phyloP scores from a whole-genome alignment of 2,329 filamentous ascomycete genomes.

The Talaromyces sp. region DNA sequence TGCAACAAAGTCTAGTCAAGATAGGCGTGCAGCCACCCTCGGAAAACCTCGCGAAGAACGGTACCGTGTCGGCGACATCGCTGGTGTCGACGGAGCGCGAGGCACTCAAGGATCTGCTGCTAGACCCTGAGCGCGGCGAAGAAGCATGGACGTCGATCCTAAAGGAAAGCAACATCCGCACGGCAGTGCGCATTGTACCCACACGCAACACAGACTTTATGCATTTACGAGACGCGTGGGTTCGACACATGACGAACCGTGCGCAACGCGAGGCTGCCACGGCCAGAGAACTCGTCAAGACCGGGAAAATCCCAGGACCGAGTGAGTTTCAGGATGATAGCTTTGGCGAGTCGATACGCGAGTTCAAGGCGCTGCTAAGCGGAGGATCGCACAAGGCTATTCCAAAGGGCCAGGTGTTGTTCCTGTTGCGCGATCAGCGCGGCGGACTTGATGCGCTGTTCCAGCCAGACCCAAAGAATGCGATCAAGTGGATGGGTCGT shows the following conservation, averaged over 20 bases:
- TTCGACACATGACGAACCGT: constrained; percentile 74
- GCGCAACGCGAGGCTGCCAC: constrained; percentile 55
- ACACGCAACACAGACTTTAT: constrained; percentile 93
- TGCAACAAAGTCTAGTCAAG: constrained; percentile 73
- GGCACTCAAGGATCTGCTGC: constrained; percentile 61
- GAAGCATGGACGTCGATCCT: constrained; percentile 71
- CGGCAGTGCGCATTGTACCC: constrained; percentile 76
- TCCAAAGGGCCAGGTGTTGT: constrained; percentile 72
- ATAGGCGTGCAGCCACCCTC: constrained; percentile 48
- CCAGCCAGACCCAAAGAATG: constrained; percentile 45
- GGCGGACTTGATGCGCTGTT: constrained; percentile 68
- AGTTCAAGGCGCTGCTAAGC: constrained; percentile 79
- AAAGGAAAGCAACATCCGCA: constrained; percentile 63
- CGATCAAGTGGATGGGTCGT: constrained; percentile 59
- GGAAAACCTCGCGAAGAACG: constrained; percentile 30
- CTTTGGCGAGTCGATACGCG: constrained; percentile 69
- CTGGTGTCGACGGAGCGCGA: constrained; percentile 79
- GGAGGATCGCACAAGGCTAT: constrained; percentile 63
- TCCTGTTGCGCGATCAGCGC: constrained; percentile 62
- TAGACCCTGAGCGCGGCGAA: constrained; percentile 66
- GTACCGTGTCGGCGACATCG: constrained; percentile 68
- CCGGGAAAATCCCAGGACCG: constrained; percentile 12
- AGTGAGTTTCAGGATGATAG: constrained; percentile 62
- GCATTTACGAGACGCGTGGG: constrained; percentile 86
- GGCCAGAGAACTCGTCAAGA: constrained; percentile 26